Evolutionary conservation across 176 grass and related monocot genomes (phyloP), one percentile per base, ranked within the genome.

Genomic region (Oryza punctata): DNA sequence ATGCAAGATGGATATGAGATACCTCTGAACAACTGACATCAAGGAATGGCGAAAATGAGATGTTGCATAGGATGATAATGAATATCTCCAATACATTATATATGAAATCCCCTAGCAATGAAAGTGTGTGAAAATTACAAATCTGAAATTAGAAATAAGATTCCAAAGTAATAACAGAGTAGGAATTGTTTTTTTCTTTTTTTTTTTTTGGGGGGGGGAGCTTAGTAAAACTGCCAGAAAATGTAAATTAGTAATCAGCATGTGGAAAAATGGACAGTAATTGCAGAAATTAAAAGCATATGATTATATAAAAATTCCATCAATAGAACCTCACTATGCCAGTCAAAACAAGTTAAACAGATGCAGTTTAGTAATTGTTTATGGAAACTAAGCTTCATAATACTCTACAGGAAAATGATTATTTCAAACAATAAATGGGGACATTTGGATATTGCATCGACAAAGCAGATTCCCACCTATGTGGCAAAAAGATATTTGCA

Each of bases 1-100:
- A 60, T 6, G 54, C 54, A 60, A 23, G 21, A n/a, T 23, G 21
- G 70, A 67, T 5, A 14, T 38, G 67, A 72, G 67, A 72, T 92
- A 95, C 90, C 93, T 95, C 61, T 86, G 85, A 80, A 95, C 76
- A 27, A 90, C 88, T 47, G 90, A 90, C 41, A 92, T 70, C 50
- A 95, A 84, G 12, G 90, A 87, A 66, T 92, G 85, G 73, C 75
- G 70, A 81, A 95, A 95, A 84, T 95, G 88, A 40, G 87, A 90
- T 65, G 93, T 85, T 71, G 85, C 80, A 88, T 84, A 92, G 81
- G 78, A 81, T 70, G 90, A 90, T 64, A 92, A 90, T 44, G 72
- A 63, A 86, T 87, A 90, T 43, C 85, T 92, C 93, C 90, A 95
- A 37, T 37, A 37, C 35, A 37, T 37, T 37, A 74, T 92, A 95